These are phyloP conservation scores for Prunus dulcis DNA, from an alignment of 306 rosid species.

Conservation along the genomic window DNA sequence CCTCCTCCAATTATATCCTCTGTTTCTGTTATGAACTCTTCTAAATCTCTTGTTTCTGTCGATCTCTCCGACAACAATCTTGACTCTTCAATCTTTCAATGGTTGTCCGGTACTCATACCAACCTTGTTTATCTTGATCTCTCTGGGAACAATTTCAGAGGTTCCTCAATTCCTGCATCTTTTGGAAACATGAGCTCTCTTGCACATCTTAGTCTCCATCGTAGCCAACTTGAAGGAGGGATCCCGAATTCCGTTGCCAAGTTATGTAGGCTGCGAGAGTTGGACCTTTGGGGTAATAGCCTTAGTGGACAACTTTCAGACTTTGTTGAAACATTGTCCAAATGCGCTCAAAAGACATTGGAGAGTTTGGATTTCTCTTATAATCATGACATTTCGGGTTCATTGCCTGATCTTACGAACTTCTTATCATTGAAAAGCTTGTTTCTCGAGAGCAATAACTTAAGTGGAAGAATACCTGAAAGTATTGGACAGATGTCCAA, in stretches of 20 bases:
- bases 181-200: constrained; percentile 1
- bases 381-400: background rate
- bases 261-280: background rate
- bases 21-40: too few relatives aligned
- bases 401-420: background rate
- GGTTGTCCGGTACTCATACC: too few relatives aligned
- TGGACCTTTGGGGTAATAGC: fast-evolving
- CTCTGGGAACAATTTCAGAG: background rate
- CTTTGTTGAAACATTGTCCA: background rate
- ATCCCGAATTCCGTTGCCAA: background rate
- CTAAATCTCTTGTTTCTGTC: too few relatives aligned
- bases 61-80: too few relatives aligned
- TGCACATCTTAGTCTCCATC: background rate
- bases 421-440: background rate
- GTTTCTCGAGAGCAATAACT: fast-evolving
- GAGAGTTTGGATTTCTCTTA: fast-evolving
- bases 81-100: too few relatives aligned
- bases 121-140: too few relatives aligned
- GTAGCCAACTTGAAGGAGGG: background rate
- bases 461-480: background rate
- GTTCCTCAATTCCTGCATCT: constrained; percentile 2
- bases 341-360: background rate
- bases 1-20: too few relatives aligned
- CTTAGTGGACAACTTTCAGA: background rate
- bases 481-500: background rate